Conservation (phyloP, 2,329 filamentous ascomycete species). For the Raffaelea arxii region DNA sequence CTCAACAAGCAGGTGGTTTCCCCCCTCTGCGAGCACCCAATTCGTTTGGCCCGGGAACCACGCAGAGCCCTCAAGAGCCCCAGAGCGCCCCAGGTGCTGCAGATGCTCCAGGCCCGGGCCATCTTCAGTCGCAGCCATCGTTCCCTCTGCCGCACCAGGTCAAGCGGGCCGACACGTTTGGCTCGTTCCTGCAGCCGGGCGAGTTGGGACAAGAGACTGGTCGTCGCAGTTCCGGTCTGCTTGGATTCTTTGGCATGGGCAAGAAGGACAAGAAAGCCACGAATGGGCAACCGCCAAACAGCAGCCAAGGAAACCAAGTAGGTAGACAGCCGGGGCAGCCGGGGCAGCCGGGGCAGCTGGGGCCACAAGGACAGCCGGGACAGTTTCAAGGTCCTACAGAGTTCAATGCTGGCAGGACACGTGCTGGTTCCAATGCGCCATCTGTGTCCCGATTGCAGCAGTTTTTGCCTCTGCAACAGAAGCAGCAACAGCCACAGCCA, state of each 20-base stretch:
- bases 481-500: neutral
- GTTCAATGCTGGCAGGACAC: neutral
- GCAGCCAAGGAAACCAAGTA: neutral
- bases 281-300: neutral
- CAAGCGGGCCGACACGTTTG: slow-evolving; percentile 7
- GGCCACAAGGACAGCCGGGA: neutral
- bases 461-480: neutral
- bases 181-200: slow-evolving; percentile 4
- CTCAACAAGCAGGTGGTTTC: too few relatives aligned
- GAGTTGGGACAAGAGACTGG: neutral
- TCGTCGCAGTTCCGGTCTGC: slow-evolving; percentile 3
- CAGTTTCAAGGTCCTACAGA: neutral
- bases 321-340: neutral
- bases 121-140: slow-evolving; percentile 1
- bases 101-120: neutral
- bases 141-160: neutral
- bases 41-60: neutral
- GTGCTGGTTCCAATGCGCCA: slow-evolving; percentile 5
- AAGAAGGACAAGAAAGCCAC: slow-evolving; percentile 7
- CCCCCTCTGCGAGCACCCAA: neutral
- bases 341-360: neutral
- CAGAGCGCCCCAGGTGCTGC: neutral
- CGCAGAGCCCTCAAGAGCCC: neutral
- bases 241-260: slow-evolving; percentile 10
- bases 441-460: neutral